Conservation (phyloP, 148 eudicot species). For the Gaultheria prostrata region DNA sequence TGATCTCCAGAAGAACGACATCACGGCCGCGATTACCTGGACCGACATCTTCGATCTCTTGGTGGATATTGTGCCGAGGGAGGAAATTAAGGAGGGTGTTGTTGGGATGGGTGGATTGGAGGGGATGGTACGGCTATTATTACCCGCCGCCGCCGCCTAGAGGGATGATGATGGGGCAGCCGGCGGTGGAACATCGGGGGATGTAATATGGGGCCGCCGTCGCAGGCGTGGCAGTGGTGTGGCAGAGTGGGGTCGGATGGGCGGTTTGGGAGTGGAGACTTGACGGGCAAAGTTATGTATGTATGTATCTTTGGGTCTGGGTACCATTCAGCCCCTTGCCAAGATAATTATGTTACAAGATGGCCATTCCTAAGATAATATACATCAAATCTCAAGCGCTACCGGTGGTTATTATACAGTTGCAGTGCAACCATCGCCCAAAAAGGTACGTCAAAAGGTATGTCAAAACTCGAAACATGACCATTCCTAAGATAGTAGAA, state of each 20-base stretch:
- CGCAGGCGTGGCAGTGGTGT: conserved; percentile 78
- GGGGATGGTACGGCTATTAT: conserved; percentile 41
- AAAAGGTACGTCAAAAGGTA: no score
- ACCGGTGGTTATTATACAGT: background rate
- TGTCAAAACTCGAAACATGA: background rate
- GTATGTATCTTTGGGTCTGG: no score
- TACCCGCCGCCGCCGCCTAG: conserved; percentile 42
- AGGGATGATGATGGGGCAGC: conserved; percentile 47
- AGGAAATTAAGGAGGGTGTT: conserved; percentile 30
- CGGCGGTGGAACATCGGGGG: conserved; percentile 38
- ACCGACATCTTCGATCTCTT: conserved; percentile 78
- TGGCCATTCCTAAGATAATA: background rate
- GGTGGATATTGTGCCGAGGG: conserved; percentile 75
- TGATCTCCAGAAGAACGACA: conserved; percentile 84
- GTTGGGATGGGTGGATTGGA: background rate
- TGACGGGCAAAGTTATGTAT: conserved; percentile 59
- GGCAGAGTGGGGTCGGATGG: conserved; percentile 56
- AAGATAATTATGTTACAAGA: background rate
- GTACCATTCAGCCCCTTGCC: no score
- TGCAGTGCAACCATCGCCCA: background rate
- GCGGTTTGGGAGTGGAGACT: conserved; percentile 45
- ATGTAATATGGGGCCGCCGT: conserved; percentile 47
- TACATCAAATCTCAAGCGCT: background rate
- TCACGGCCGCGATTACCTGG: conserved; percentile 72
- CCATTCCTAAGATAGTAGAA: background rate